Conservation (phyloP, 2,329 filamentous ascomycete species). For the Curvularia sp. region DNA sequence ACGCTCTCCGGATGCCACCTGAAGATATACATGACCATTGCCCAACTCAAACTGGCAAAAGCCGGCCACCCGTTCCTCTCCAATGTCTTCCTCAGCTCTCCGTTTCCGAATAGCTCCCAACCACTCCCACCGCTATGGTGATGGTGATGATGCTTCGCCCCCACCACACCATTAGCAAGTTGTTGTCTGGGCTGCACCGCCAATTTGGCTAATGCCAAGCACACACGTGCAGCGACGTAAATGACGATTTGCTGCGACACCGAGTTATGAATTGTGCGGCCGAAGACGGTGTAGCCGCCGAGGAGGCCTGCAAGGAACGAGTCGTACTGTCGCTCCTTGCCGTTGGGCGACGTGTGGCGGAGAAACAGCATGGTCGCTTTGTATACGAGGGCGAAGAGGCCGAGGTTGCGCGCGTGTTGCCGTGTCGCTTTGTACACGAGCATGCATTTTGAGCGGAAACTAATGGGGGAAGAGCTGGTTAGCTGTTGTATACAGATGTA, state of each 20-base stretch:
- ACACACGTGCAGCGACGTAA: conserved; percentile 93
- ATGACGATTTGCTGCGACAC: conserved; percentile 98
- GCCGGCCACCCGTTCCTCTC: conserved; percentile 81
- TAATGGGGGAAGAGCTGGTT: conserved; percentile 30
- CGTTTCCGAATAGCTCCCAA: conserved; percentile 50
- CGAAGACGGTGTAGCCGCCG: conserved; percentile 94
- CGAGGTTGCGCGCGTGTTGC: conserved; percentile 90
- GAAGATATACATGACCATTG: conserved; percentile 93
- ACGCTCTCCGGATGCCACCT: conserved; percentile 88
- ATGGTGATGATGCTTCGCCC: conserved; percentile 2
- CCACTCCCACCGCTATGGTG: conserved; percentile 41
- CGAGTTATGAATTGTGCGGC: conserved; percentile 75
- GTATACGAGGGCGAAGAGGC: conserved; percentile 89
- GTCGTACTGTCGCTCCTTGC: conserved; percentile 75
- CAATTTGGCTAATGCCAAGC: conserved; percentile 82
- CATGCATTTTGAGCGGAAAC: conserved; percentile 74
- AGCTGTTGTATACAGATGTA: not conserved
- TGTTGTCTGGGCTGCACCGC: conserved; percentile 67
- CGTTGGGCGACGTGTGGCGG: conserved; percentile 59
- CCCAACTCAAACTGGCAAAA: conserved; percentile 92
- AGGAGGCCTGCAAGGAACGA: conserved; percentile 84
- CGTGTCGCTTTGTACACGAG: conserved; percentile 85
- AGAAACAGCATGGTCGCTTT: conserved; percentile 81
- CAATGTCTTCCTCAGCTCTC: conserved; percentile 48
- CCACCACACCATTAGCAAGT: conserved; percentile 41